Evolutionary conservation across 78 protist species (phyloP).

Genomic region (Neovahlkampfia damariscottae): DNA sequence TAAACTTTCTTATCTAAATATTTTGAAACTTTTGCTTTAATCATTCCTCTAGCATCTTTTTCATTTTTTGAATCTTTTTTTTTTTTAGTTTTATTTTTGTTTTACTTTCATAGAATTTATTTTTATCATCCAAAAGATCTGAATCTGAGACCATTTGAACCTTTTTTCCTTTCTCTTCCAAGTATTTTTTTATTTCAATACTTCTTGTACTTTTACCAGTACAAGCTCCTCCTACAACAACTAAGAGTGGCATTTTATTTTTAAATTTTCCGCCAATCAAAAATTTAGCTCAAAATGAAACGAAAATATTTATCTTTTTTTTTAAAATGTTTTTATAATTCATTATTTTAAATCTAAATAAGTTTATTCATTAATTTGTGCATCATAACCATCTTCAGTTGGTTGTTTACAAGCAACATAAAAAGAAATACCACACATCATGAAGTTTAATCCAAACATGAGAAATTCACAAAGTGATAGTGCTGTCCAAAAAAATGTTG

Average conservation of each 20-base stretch:
- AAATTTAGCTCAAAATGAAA: too few species aligned
- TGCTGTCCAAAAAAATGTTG: too few species aligned
- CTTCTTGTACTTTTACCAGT: slow-evolving; percentile 34
- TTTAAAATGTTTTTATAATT: too few species aligned
- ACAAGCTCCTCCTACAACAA: slow-evolving; percentile 23
- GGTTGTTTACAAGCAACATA: too few species aligned
- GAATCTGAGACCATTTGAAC: background rate
- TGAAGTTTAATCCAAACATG: too few species aligned
- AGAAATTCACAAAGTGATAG: too few species aligned
- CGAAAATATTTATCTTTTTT: too few species aligned
- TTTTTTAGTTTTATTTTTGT: background rate
- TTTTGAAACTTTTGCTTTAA: slow-evolving; percentile 48
- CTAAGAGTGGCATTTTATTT: slow-evolving; percentile 35
- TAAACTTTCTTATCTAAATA: slow-evolving; percentile 21
- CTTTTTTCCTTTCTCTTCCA: background rate
- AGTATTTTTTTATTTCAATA: background rate
- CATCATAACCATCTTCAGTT: too few species aligned
- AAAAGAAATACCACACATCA: too few species aligned
- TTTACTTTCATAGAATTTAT: background rate
- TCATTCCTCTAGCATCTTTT: slow-evolving; percentile 43
- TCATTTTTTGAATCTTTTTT: slow-evolving; percentile 26
- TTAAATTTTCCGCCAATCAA: background rate
- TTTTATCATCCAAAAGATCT: background rate
- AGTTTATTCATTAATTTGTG: too few species aligned
- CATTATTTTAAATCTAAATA: too few species aligned